Evolutionary conservation across 2,329 filamentous ascomycete genomes (phyloP), one percentile per base, ranked within the genome.

Genomic region (Akanthomyces muscarius): DNA sequence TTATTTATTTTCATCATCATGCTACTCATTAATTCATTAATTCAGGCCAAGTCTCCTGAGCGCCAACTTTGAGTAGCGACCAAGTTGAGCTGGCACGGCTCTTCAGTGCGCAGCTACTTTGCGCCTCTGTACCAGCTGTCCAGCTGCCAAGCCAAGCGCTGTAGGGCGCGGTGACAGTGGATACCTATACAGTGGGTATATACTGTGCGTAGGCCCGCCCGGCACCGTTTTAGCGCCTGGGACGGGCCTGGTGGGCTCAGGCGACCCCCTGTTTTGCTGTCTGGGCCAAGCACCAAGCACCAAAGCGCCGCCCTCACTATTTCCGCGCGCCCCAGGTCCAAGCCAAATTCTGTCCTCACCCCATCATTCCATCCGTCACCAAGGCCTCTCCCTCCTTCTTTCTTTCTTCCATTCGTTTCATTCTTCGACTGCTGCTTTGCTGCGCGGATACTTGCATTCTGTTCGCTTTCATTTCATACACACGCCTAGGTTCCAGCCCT

Each of bases 331-430:
- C 10, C 52, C 42, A 45, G 28, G 28, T 45, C 21, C 42, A 21
- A 47, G 13, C 42, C 33, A 59, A 60, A 30, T 60, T 60, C 57
- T 60, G 58, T 61, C 58, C 50, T 61, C 41, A 54, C 38, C 38
- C n/a, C 38, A 38, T 61, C 25, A 7, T 47, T 18, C 41, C 28
- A 45, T 3, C 36, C 23, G 18, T 33, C 58, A 42, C 51, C 36
- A 30, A 53, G n/a, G 38, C 58, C n/a, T 16, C 28, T 30, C 41
- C 18, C 38, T 53, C 33, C 41, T 14, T 25, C 50, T 42, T 53
- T 14, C 14, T 23, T 58, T 41, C 44, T 45, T 53, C 23, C 36
- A 44, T 53, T 54, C 58, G 7, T 61, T 61, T 41, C 33, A 36
- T 52, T 47, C n/a, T 36, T 38, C 14, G 16, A 16, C 5, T 41